Evolutionary conservation across 805 yeast genomes (phyloP), one percentile per base, ranked within the genome.

Genomic region (Candida nitratophila): DNA sequence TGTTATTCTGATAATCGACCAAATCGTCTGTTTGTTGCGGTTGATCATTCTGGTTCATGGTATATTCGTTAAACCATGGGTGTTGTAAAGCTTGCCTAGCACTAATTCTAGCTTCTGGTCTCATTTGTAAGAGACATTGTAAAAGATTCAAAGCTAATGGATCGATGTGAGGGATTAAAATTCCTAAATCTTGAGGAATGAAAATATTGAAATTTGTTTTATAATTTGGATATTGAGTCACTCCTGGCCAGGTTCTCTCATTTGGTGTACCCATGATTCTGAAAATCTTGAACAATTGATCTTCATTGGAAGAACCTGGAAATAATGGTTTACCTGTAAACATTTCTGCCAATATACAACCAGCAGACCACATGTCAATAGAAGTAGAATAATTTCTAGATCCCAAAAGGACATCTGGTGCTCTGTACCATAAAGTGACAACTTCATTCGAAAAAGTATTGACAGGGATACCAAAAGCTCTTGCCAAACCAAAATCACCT

Each of bases 351-450:
- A 93, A 77, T 44, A 93, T 93, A 66, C 99, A 93, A 15, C 99
- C 99, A 15, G 96, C 95, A 16, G 96, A 88, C 99, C 99, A 93
- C 68, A 93, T 87, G 61, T 93, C 99, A 48, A 93, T 95, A 9
- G 96, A 90, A 0, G 99, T 93, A 39, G 96, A 86, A 65, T 93
- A 93, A 45, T 95, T 91, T 54, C 96, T 79, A 3, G 96, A 88
- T 2, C 99, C 99, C 58, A 93, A 73, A 42, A 93, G 70, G 27
- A 93, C 98, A 61, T 91, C 99, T 0, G 99, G 99, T 0, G 98
- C 96, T 51, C 99, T 77, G 65, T 91, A 91, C 99, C 99, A 93
- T 50, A 93, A 70, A 0, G 99, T 93, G 38, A 93, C 99, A 43
- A 93, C 98, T 63, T 93, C 99, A 64, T 91, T 93, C 19, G 96